Percentiles rank a stretch among this genome's conserved stretches.
Conservation (phyloP, 495 filamentous ascomycete genomes). For the Xylaria acuta region DNA sequence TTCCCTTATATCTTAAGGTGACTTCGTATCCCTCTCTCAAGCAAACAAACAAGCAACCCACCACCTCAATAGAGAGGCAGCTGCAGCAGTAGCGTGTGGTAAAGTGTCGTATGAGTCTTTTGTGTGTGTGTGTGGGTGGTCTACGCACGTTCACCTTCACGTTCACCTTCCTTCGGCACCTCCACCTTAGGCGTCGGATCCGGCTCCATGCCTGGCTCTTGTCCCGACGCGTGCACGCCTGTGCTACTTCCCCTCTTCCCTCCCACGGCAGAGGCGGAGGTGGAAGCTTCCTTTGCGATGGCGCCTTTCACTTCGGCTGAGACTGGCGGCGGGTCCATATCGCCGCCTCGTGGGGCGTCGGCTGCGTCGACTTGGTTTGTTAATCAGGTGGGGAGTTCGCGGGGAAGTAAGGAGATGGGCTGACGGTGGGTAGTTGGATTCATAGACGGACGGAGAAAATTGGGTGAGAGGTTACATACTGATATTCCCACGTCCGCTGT, state of each 20-base stretch:
- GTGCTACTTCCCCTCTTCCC: slow-evolving; percentile 27
- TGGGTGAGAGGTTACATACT: slow-evolving; percentile 45
- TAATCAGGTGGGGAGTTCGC: not conserved
- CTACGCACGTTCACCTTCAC: not conserved
- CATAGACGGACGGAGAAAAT: no score
- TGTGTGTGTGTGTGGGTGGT: not conserved
- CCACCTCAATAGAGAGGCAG: not conserved
- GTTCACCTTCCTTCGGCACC: slow-evolving; percentile 60
- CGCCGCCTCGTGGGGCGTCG: slow-evolving; percentile 48
- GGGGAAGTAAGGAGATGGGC: not conserved
- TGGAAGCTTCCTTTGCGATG: slow-evolving; percentile 46
- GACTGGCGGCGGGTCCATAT: slow-evolving; percentile 53
- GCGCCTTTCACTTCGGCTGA: slow-evolving; percentile 56
- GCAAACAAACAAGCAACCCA: not conserved
- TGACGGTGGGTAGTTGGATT: no score
- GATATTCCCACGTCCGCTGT: slow-evolving; percentile 62
- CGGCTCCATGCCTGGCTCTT: slow-evolving; percentile 50
- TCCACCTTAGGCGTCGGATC: slow-evolving; percentile 57
- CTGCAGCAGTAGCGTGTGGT: no score
- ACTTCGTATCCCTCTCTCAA: no score
- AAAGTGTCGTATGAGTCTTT: no score
- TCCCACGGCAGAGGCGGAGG: not conserved
- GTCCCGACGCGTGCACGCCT: slow-evolving; percentile 49
- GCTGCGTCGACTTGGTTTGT: slow-evolving; percentile 55
- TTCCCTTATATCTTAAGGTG: no score